Evolutionary conservation across 495 filamentous ascomycete species (phyloP), one percentile per base, ranked within the genome.

Genomic region (Astrothelium macrocarpum): DNA sequence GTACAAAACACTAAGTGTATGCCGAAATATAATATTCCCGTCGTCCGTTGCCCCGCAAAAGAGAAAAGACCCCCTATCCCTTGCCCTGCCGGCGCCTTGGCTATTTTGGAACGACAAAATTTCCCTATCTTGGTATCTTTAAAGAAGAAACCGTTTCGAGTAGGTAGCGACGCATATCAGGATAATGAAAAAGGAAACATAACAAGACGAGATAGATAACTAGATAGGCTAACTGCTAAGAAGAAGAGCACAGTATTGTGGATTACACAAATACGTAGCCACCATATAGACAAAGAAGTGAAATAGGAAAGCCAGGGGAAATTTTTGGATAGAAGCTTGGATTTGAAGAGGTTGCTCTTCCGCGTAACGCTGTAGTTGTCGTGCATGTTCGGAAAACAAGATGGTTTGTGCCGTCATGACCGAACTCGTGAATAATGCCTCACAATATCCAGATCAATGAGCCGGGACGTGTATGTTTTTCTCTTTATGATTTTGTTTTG

Each of bases 221-320:
- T 5, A 14, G 34, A 39, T 5, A 39, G 34, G 34, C 5, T 5
- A 39, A 5, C 34, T 5, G 34, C 34, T 5, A 20, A 18, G 18
- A 20, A 49, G n/a, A 20, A 14, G n/a, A 29, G 25, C 20, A 56
- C 29, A 25, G 10, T 9, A 56, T 10, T 25, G 12, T 25, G 29
- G 20, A 56, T 56, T 56, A 56, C 49, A 56, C 49, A 56, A 7
- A 28, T 56, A 28, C 49, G 29, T 26, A 56, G 25, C n/a, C 49
- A 56, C 20, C 49, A 56, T 56, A 56, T 56, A 29, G 49, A 56
- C 49, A 56, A 29, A 56, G 49, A 56, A 56, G 25, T 25, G 49
- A 56, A 56, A 9, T 11, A 26, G 25, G 25, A 56, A 16, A 56
- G 49, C 23, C 9, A 28, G 20, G 29, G 5, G 10, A 20, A 26